These are phyloP conservation scores for Colletotrichum sp. DNA, from an alignment of 2,329 filamentous ascomycete species.

Conservation along the genomic window DNA sequence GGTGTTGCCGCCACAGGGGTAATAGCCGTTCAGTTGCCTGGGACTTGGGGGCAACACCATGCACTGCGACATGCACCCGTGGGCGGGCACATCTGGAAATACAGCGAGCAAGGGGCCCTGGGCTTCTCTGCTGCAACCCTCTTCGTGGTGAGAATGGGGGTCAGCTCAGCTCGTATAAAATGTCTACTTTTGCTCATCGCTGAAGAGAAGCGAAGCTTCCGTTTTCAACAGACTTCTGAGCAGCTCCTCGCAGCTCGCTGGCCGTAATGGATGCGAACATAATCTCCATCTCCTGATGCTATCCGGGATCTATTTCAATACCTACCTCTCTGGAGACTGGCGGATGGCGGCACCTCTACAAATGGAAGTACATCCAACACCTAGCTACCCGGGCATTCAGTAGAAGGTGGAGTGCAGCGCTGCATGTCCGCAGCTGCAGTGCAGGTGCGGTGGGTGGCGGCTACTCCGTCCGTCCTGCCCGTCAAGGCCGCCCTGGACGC, in stretches of 20 bases:
- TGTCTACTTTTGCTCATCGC: not conserved
- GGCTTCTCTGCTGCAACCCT: not conserved
- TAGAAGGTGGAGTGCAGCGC: not conserved
- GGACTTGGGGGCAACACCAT: not conserved
- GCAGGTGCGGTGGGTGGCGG: not conserved
- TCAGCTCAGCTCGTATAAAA: not conserved
- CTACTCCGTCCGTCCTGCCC: constrained; percentile 6
- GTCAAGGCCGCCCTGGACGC: not conserved
- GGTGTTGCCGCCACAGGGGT: constrained; percentile 3
- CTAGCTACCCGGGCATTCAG: not conserved
- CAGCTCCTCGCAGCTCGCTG: not conserved
- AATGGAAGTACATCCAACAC: not conserved
- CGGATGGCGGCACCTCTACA: not conserved
- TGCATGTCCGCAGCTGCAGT: not conserved
- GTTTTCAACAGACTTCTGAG: not conserved
- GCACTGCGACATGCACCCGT: not conserved
- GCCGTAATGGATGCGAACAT: not conserved
- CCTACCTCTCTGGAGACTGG: not conserved
- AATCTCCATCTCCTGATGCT: not conserved
- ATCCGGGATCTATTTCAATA: not conserved
- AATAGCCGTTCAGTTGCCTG: not conserved
- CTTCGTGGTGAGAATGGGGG: not conserved
- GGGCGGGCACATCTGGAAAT: not conserved
- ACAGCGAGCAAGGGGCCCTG: not conserved
- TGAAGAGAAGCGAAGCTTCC: not conserved